phyloP scores from a whole-genome alignment of 306 rosid genomes.

The Phaseolus lunatus region DNA sequence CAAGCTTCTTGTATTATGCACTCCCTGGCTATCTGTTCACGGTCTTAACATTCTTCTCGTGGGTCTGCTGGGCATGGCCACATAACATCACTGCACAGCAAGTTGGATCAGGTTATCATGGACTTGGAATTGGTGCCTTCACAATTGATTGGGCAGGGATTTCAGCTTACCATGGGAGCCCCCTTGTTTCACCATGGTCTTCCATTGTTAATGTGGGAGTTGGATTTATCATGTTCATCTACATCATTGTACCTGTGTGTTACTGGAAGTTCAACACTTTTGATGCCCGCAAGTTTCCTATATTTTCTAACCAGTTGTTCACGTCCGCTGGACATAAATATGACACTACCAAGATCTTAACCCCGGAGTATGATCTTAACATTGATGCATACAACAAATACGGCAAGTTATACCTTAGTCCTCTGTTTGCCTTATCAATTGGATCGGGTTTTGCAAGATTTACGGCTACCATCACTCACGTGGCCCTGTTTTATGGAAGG shows the following conservation, averaged over 20 bases:
- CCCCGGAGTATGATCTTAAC: conserved; percentile 71
- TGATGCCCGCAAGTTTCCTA: conserved; percentile 93
- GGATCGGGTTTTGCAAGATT: conserved; percentile 97
- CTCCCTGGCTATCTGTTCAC: conserved; percentile 89
- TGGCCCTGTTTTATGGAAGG: conserved; percentile 92
- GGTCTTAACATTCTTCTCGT: conserved; percentile 89
- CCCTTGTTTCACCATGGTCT: conserved; percentile 89
- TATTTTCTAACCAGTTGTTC: conserved; percentile 86
- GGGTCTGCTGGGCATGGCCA: conserved; percentile 99
- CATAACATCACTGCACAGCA: conserved; percentile 93
- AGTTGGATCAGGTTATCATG: conserved; percentile 86
- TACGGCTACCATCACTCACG: conserved; percentile 92
- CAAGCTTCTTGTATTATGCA: conserved; percentile 83
- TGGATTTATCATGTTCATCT: conserved; percentile 93
- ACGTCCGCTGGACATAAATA: conserved; percentile 70
- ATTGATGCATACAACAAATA: conserved; percentile 76
- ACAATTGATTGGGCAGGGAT: conserved; percentile 99
- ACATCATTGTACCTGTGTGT: conserved; percentile 84
- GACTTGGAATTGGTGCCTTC: conserved; percentile 94
- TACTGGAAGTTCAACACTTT: conserved; percentile 96
- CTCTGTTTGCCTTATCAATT: conserved; percentile 93
- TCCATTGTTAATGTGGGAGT: conserved; percentile 89
- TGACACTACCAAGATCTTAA: conserved; percentile 85
- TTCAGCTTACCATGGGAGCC: conserved; percentile 97
- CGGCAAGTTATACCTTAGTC: conserved; percentile 95